Evolutionary conservation across 257 asterid species (phyloP).

Genomic region (Solanum piurae): DNA sequence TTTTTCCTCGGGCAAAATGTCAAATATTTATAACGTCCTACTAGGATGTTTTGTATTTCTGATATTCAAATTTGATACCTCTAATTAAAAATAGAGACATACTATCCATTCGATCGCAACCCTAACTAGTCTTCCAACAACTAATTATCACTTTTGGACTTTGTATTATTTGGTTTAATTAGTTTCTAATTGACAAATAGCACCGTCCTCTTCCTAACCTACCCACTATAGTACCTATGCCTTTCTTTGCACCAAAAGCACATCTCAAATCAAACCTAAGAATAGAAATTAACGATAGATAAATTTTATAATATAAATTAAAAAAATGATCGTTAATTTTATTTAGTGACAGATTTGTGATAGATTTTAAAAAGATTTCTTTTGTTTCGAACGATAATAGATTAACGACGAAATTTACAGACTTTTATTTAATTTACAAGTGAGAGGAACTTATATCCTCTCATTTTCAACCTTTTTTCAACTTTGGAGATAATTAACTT

Average conservation of each 20-base stretch:
- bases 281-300: neutral
- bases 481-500: neutral
- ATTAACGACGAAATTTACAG: too few relatives aligned
- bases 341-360: neutral
- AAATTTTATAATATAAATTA: neutral
- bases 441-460: neutral
- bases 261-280: neutral
- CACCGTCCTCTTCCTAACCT: constrained; percentile 1
- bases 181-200: neutral
- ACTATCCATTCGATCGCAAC: neutral
- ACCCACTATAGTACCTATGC: neutral
- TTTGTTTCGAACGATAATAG: neutral
- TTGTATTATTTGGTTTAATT: neutral
- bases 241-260: neutral
- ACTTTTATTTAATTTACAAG: neutral
- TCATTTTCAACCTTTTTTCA: neutral
- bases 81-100: neutral
- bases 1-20: neutral
- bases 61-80: neutral
- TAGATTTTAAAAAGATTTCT: neutral
- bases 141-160: neutral
- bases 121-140: neutral
- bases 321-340: neutral
- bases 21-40: neutral
- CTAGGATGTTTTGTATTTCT: neutral